phyloP scores from a whole-genome alignment of 2,329 filamentous ascomycete genomes.

The Epichloe uncinata region DNA sequence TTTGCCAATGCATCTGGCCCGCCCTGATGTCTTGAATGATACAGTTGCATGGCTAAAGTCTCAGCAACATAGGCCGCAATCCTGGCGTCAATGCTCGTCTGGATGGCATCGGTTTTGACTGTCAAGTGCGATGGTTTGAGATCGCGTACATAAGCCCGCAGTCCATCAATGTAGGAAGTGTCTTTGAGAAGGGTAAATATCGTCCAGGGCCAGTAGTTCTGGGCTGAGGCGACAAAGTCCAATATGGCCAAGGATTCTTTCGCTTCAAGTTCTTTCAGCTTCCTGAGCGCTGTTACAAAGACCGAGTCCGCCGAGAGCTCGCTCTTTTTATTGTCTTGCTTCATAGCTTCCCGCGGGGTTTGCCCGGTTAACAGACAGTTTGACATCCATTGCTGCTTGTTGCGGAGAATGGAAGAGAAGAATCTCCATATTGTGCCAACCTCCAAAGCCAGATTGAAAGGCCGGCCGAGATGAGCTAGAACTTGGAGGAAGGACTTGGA shows the following conservation, averaged over 20 bases:
- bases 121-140: conserved; percentile 39
- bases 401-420: conserved; percentile 72
- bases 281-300: conserved; percentile 58
- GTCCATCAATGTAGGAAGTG: conserved; percentile 54
- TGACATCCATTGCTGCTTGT: conserved; percentile 91
- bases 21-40: conserved; percentile 67
- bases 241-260: conserved; percentile 61
- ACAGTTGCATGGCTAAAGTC: conserved; percentile 81
- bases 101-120: conserved; percentile 40
- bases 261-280: conserved; percentile 50
- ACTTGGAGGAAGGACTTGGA: conserved; percentile 75
- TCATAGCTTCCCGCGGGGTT: conserved; percentile 64
- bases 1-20: conserved; percentile 52
- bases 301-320: conserved; percentile 47
- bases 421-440: conserved; percentile 69
- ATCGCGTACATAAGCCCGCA: conserved; percentile 55
- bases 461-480: conserved; percentile 63
- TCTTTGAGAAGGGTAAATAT: conserved; percentile 69
- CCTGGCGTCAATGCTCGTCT: conserved; percentile 49
- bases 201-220: conserved; percentile 94
- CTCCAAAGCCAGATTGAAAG: conserved; percentile 51
- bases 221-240: conserved; percentile 75
- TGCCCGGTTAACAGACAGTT: conserved; percentile 83
- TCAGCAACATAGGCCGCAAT: conserved; percentile 77
- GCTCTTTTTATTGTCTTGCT: conserved; percentile 37